A percentile compares a stretch with the other conserved stretches of the same genome.
phyloP scores from a whole-genome alignment of 805 yeast species.

The Hagleromyces aurorensis region DNA sequence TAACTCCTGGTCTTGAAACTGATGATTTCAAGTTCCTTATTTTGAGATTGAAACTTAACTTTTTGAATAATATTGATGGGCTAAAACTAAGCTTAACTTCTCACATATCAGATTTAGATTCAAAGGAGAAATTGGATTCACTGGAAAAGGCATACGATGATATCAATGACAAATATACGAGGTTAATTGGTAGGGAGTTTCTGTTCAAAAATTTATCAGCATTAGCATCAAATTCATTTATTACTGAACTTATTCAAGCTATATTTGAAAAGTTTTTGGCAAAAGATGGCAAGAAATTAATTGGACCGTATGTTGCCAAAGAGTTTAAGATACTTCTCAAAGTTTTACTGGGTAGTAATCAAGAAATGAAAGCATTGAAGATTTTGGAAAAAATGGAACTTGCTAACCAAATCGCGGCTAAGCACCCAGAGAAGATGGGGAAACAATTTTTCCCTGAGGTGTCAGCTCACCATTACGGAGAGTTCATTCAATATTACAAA shows the following conservation, averaged over 20 bases:
- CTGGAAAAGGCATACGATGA: conserved; percentile 11
- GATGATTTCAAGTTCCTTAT: conserved; percentile 16
- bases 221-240: conserved; percentile 11
- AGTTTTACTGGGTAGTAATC: conserved; percentile 17
- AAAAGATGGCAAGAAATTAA: conserved; percentile 5
- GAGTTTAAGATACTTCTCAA: conserved; percentile 23
- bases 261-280: conserved; percentile 13
- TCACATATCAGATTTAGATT: conserved; percentile 4
- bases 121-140: conserved; percentile 5
- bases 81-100: conserved; percentile 12
- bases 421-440: conserved; percentile 5
- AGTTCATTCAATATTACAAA: conserved; percentile 33
- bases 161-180: conserved; percentile 15
- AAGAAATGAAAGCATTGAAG: conserved; percentile 27
- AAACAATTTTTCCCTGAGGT: conserved; percentile 31
- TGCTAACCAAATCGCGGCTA: conserved; percentile 8
- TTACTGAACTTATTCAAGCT: conserved; percentile 13
- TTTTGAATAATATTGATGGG: conserved; percentile 19
- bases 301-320: conserved; percentile 17
- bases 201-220: conserved; percentile 14
- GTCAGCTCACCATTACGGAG: conserved; percentile 36
- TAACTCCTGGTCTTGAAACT: conserved; percentile 10
- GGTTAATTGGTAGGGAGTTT: conserved; percentile 14
- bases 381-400: conserved; percentile 31
- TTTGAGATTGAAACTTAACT: conserved; percentile 21